These are phyloP conservation scores for Beauveria asiatica DNA, from an alignment of 2,329 filamentous ascomycete genomes.

Conservation along the genomic window DNA sequence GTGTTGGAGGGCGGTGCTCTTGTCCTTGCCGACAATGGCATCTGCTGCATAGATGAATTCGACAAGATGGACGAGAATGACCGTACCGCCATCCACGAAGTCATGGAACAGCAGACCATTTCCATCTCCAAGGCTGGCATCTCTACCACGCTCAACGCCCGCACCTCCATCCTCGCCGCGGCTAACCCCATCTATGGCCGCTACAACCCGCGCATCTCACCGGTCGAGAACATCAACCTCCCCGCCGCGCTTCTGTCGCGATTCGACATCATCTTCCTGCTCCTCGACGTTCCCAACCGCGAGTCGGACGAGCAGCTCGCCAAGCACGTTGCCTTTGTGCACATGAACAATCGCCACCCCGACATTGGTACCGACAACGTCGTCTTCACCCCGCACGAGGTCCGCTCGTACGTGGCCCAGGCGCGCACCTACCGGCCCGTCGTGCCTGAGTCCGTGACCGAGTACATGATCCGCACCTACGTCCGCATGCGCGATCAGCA, in stretches of 20 bases:
- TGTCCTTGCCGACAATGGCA: constrained; percentile 73
- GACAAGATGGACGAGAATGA: constrained; percentile 86
- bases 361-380: constrained; percentile 54
- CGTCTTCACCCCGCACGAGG: constrained; percentile 88
- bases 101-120: constrained; percentile 84
- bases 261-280: constrained; percentile 95
- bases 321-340: constrained; percentile 90
- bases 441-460: constrained; percentile 76
- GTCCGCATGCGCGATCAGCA: constrained; percentile 89
- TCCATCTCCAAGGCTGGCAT: constrained; percentile 71
- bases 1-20: constrained; percentile 73
- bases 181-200: constrained; percentile 96
- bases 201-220: constrained; percentile 95
- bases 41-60: constrained; percentile 81
- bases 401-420: constrained; percentile 90
- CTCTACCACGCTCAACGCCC: constrained; percentile 77
- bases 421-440: constrained; percentile 82
- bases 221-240: constrained; percentile 98
- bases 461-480: constrained; percentile 96
- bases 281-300: constrained; percentile 85
- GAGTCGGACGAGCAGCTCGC: constrained; percentile 90
- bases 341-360: constrained; percentile 93
- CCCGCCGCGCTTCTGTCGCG: constrained; percentile 93
- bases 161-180: constrained; percentile 90
- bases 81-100: constrained; percentile 75